These are phyloP conservation scores for Chrysoporthe puriensis DNA, from an alignment of 2,329 filamentous ascomycete genomes.

Conservation along the genomic window DNA sequence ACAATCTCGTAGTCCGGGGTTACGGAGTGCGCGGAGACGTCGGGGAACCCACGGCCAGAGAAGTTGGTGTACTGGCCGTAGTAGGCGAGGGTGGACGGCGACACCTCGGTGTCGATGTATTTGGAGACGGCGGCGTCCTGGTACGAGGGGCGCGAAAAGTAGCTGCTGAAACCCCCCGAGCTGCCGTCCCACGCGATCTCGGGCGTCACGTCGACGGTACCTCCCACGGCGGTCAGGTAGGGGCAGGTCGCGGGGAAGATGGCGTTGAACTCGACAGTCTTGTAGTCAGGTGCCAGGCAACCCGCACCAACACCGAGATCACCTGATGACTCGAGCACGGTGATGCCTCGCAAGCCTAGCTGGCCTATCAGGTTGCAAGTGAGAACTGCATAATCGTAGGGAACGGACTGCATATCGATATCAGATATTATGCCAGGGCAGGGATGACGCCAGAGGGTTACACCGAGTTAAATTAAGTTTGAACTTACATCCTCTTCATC, in stretches of 20 bases:
- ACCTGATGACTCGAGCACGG: constrained; percentile 66
- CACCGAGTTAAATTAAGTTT: neutral
- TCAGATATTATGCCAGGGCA: neutral
- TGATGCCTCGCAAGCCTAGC: constrained; percentile 68
- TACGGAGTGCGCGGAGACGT: constrained; percentile 44
- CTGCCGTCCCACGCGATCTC: constrained; percentile 59
- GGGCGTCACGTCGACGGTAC: constrained; percentile 53
- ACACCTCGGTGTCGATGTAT: constrained; percentile 49
- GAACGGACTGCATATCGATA: constrained; percentile 51
- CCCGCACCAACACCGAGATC: constrained; percentile 49
- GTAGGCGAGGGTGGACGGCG: constrained; percentile 35
- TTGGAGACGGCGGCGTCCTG: constrained; percentile 49
- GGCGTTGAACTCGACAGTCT: constrained; percentile 47
- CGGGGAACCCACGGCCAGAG: constrained; percentile 23
- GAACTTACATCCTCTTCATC: constrained; percentile 56
- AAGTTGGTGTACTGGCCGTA: constrained; percentile 48
- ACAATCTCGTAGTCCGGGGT: constrained; percentile 28
- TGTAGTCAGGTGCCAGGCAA: constrained; percentile 35
- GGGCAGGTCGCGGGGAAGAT: constrained; percentile 50
- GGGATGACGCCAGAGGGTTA: neutral
- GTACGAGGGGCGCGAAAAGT: constrained; percentile 48
- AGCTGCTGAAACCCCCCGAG: constrained; percentile 54
- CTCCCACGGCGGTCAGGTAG: constrained; percentile 66
- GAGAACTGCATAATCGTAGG: constrained; percentile 57
- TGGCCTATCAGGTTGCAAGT: constrained; percentile 63